phyloP scores from a whole-genome alignment of 495 filamentous ascomycete species.

The Penicillium antarcticum region DNA sequence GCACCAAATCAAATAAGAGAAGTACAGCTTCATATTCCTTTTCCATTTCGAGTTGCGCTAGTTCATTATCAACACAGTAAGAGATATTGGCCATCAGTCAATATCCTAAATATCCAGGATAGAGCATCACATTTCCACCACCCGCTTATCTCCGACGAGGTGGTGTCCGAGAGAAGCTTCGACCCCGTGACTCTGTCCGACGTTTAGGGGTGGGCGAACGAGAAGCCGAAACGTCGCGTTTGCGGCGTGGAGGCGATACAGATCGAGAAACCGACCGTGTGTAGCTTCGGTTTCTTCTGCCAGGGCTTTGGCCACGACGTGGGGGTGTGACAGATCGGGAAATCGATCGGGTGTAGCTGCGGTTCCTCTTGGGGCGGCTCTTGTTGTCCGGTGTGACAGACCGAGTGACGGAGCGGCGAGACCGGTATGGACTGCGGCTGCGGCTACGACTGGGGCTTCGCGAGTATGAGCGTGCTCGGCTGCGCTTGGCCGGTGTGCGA shows the following conservation, averaged over 20 bases:
- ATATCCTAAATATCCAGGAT: no score
- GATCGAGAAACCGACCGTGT: constrained; percentile 21
- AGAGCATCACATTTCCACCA: background rate
- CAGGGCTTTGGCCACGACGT: constrained; percentile 13
- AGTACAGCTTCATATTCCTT: constrained; percentile 3
- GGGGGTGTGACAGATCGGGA: constrained; percentile 37
- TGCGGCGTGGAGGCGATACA: constrained; percentile 26
- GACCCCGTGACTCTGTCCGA: constrained; percentile 15
- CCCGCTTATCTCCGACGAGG: constrained; percentile 24
- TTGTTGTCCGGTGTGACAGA: constrained; percentile 30
- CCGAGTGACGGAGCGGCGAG: constrained; percentile 29
- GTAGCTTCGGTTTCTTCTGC: constrained; percentile 6
- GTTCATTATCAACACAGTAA: constrained; percentile 5
- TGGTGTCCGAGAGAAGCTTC: constrained; percentile 28
- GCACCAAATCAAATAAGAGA: constrained; percentile 1
- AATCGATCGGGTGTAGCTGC: constrained; percentile 30
- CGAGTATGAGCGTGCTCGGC: constrained; percentile 27
- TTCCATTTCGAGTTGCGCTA: background rate
- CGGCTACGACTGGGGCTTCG: constrained; percentile 26
- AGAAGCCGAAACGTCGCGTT: constrained; percentile 19
- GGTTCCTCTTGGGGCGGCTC: constrained; percentile 13
- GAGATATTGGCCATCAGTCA: background rate
- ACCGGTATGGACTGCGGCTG: constrained; percentile 22
- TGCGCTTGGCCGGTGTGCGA: constrained; percentile 27
- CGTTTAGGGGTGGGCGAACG: constrained; percentile 24